Conservation (phyloP, 208 protist species). For the Leishmania guyanensis region DNA sequence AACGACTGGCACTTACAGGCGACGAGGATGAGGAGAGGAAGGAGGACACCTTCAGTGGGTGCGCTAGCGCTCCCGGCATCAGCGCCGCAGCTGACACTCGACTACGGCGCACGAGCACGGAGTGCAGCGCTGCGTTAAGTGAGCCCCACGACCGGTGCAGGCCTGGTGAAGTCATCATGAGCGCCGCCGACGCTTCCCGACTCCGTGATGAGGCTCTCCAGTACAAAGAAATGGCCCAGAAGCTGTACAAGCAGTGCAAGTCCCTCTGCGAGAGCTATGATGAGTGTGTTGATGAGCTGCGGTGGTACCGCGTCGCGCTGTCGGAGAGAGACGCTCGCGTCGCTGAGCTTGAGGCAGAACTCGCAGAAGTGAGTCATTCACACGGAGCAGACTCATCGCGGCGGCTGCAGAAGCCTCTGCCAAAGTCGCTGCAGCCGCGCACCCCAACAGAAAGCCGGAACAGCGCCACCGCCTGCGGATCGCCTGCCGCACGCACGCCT, state of each 20-base stretch:
- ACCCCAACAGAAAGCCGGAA: conserved; percentile 6
- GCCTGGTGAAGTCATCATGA: conserved; percentile 16
- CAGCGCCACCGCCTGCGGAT: background rate
- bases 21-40: background rate
- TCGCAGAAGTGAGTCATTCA: background rate
- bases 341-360: conserved; percentile 24
- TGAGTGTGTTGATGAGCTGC: conserved; percentile 58
- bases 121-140: background rate
- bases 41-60: background rate
- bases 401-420: background rate
- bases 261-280: conserved; percentile 65
- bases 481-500: background rate
- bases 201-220: conserved; percentile 28
- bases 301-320: conserved; percentile 19
- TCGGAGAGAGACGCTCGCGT: conserved; percentile 29
- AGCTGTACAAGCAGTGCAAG: conserved; percentile 60
- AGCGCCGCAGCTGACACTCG: background rate
- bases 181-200: background rate
- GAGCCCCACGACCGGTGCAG: background rate
- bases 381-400: background rate
- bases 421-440: background rate
- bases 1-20: background rate
- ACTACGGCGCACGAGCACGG: background rate
- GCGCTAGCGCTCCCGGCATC: background rate
- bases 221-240: conserved; percentile 50